Conservation (phyloP, 805 yeast species). For the Tetrapisispora fleetii region DNA sequence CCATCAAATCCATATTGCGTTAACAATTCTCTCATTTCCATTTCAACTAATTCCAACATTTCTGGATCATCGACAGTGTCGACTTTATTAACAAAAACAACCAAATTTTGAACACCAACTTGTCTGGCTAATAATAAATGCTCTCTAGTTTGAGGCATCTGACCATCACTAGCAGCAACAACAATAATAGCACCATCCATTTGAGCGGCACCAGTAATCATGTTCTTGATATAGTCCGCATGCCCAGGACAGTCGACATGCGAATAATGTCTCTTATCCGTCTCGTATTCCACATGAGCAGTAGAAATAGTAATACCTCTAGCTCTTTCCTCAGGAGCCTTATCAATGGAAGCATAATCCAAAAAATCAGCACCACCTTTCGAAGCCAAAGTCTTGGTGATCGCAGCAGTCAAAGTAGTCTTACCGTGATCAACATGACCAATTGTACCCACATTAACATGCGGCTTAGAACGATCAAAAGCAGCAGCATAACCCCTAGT, state of each 20-base stretch:
- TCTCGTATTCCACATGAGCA: constrained; percentile 96
- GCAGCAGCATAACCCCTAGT: constrained; percentile 45
- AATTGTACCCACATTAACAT: constrained; percentile 93
- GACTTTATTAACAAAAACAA: constrained; percentile 96
- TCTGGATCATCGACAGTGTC: constrained; percentile 97
- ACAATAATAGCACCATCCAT: constrained; percentile 99
- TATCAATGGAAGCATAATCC: constrained; percentile 88
- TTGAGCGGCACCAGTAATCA: constrained; percentile 99
- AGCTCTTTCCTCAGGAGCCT: constrained; percentile 98
- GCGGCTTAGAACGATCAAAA: constrained; percentile 88
- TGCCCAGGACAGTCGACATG: constrained; percentile 99
- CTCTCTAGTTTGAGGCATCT: constrained; percentile 99
- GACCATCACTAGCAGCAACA: constrained; percentile 98
- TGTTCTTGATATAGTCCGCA: constrained; percentile 96
- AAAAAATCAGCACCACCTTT: constrained; percentile 88
- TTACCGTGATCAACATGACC: constrained; percentile 99
- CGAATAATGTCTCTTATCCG: constrained; percentile 90
- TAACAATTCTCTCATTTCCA: constrained; percentile 98
- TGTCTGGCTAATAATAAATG: constrained; percentile 97
- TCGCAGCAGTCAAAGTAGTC: constrained; percentile 96
- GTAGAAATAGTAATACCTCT: constrained; percentile 98
- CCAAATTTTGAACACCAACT: constrained; percentile 96
- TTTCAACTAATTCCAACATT: constrained; percentile 98
- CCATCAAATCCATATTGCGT: constrained; percentile 92
- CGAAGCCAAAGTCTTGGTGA: constrained; percentile 84